phyloP scores from a whole-genome alignment of 2,329 filamentous ascomycete genomes.

The Hymenotorrendiella dingleyae region DNA sequence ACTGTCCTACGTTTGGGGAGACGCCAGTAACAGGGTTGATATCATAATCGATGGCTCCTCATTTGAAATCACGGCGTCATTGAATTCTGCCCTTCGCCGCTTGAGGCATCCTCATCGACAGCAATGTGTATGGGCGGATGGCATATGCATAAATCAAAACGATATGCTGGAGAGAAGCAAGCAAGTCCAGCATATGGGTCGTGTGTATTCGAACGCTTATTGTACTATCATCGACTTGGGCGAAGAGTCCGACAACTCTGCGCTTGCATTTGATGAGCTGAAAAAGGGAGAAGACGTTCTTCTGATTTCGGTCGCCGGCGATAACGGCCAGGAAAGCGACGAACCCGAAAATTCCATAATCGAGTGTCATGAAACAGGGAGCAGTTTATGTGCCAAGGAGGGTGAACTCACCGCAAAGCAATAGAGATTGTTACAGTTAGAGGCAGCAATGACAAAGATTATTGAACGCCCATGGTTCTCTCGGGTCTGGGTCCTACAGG shows the following conservation, averaged over 20 bases:
- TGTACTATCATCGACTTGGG: slow-evolving; percentile 13
- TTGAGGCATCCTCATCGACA: not conserved
- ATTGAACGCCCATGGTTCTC: slow-evolving; percentile 34
- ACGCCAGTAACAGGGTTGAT: slow-evolving; percentile 5
- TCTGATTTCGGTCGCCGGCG: not conserved
- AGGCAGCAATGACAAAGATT: slow-evolving; percentile 22
- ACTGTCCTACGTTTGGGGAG: slow-evolving; percentile 33
- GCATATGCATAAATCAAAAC: slow-evolving; percentile 16
- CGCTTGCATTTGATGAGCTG: not conserved
- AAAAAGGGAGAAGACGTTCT: not conserved
- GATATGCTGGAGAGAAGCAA: slow-evolving; percentile 5
- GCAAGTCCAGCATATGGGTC: slow-evolving; percentile 11
- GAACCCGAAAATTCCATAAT: too few relatives aligned
- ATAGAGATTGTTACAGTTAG: too few relatives aligned
- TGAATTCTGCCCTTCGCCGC: slow-evolving; percentile 6
- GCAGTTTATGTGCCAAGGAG: too few relatives aligned
- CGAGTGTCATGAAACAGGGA: too few relatives aligned
- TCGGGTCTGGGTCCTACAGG: slow-evolving; percentile 35
- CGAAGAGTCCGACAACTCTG: not conserved
- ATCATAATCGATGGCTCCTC: slow-evolving; percentile 8
- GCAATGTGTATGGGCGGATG: slow-evolving; percentile 14
- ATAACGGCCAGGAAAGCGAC: too few relatives aligned
- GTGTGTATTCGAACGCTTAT: slow-evolving; percentile 9
- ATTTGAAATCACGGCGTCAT: slow-evolving; percentile 1
- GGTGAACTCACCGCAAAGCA: not conserved